Conservation (phyloP, 1,284 basidiomycete genomes). For the Microbotryomycetes sp. region DNA sequence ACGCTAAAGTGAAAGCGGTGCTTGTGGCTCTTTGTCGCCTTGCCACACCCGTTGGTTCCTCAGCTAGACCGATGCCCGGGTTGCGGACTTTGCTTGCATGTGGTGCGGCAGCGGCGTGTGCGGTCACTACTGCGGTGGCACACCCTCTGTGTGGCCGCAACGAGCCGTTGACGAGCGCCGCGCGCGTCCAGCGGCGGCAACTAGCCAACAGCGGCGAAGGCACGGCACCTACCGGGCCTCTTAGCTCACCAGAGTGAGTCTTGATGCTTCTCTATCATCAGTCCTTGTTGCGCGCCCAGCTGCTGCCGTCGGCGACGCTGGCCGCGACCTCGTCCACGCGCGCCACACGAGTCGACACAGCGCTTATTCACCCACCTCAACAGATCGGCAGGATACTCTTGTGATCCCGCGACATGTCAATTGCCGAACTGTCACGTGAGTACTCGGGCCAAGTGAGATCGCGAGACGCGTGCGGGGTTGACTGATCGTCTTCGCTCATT, state of each 20-base stretch:
- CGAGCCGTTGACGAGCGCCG: background rate
- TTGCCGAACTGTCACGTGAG: slow-evolving; percentile 55
- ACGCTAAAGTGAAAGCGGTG: too few relatives aligned
- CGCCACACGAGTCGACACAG: background rate
- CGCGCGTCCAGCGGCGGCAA: background rate
- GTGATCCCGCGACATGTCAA: slow-evolving; percentile 57
- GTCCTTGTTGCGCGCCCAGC: background rate
- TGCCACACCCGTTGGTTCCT: too few relatives aligned
- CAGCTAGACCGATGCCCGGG: too few relatives aligned
- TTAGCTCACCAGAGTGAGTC: background rate
- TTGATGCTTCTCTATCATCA: background rate
- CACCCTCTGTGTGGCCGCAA: background rate
- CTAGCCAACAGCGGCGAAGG: slow-evolving; percentile 5
- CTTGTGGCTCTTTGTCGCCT: too few relatives aligned
- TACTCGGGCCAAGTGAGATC: background rate
- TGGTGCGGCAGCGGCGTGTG: too few relatives aligned
- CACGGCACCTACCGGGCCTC: background rate
- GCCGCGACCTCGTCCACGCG: background rate
- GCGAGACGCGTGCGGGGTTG: background rate
- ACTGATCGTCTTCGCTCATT: background rate
- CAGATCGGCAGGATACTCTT: slow-evolving; percentile 54
- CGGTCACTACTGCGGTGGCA: background rate
- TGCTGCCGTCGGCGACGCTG: background rate
- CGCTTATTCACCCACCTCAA: background rate
- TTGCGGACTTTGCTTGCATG: too few relatives aligned